Evolutionary conservation across 176 grass and related monocot species (phyloP), one percentile per base, ranked within the genome.

Genomic region (Chloris gayana): DNA sequence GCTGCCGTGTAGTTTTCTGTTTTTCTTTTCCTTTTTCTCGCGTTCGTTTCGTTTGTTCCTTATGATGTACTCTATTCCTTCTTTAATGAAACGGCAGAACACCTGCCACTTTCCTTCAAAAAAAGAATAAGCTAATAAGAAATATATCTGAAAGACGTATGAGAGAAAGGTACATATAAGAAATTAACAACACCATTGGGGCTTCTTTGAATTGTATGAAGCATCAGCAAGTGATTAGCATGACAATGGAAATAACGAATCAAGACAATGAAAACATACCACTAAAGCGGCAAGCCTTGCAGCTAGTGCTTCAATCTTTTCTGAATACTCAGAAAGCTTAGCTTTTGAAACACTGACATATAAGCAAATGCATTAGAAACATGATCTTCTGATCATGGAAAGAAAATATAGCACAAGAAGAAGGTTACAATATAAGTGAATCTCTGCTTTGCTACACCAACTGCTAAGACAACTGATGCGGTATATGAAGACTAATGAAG

Each of bases 231-330:
- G 69, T 29, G 14, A 51, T 69, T 72, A 74, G 53, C 21, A 84
- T 84, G 35, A 26, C 14, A 50, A 58, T 24, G 24, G 19, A 7
- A 72, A 74, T 56, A 51, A 77, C 26, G 26, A 66, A 50, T 62
- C 10, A 26, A 44, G 21, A 69, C 0, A 29, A 56, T 15, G 34
- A 63, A 70, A 50, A 80, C 70, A 24, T 88, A 85, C 87, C 87
- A 37, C 54, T 80, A 44, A 39, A 88, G 44, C 76, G 76, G 87
- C 86, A 19, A 99, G 72, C 42, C 82, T 89, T 50, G 80, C 47
- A 89, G 90, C 96, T 39, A 99, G 84, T 30, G 88, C 84, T 95
- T 99, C 90, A 80, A 99, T 95, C 75, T 91, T 92, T 82, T 99
- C 88, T 44, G 86, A 99, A 80, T 95, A 99, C 37, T 99, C 92